Conservation (phyloP, 306 rosid species). For the Dalbergia cultrata region DNA sequence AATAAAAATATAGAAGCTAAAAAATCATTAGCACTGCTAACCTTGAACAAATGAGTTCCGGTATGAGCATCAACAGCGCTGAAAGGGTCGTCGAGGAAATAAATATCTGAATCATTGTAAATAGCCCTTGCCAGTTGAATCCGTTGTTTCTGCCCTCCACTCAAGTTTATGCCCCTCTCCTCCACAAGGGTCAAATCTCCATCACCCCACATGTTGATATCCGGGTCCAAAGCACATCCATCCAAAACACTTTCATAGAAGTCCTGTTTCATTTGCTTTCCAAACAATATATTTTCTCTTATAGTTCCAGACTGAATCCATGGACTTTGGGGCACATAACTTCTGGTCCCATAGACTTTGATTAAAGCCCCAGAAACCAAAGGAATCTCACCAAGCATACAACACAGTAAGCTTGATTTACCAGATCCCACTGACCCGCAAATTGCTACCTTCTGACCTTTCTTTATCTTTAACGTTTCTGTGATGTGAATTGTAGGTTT, state of each 20-base stretch:
- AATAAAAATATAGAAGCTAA: background rate
- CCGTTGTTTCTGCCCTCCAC: constrained; percentile 96
- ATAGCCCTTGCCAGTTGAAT: constrained; percentile 93
- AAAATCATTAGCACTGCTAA: constrained; percentile 26
- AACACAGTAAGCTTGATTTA: constrained; percentile 82
- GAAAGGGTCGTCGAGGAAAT: constrained; percentile 91
- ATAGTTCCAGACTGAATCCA: constrained; percentile 95
- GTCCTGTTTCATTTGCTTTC: constrained; percentile 65
- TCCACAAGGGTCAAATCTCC: constrained; percentile 79
- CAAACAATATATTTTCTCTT: constrained; percentile 87
- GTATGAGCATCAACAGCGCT: constrained; percentile 98
- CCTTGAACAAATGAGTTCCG: constrained; percentile 85
- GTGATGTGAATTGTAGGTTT: constrained; percentile 69
- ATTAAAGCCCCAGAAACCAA: constrained; percentile 70
- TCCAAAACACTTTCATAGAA: constrained; percentile 74
- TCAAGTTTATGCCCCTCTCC: constrained; percentile 92
- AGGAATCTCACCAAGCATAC: constrained; percentile 85
- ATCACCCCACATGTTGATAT: constrained; percentile 74
- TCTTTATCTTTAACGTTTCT: constrained; percentile 60
- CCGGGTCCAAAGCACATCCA: constrained; percentile 82
- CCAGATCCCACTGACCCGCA: constrained; percentile 95
- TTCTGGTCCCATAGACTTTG: constrained; percentile 65
- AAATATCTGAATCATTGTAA: constrained; percentile 85
- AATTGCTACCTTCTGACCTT: constrained; percentile 84
- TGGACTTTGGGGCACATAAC: constrained; percentile 92